Base-by-base conservation (phyloP, 2,329 filamentous ascomycete species). In the Diaporthe eres region DNA sequence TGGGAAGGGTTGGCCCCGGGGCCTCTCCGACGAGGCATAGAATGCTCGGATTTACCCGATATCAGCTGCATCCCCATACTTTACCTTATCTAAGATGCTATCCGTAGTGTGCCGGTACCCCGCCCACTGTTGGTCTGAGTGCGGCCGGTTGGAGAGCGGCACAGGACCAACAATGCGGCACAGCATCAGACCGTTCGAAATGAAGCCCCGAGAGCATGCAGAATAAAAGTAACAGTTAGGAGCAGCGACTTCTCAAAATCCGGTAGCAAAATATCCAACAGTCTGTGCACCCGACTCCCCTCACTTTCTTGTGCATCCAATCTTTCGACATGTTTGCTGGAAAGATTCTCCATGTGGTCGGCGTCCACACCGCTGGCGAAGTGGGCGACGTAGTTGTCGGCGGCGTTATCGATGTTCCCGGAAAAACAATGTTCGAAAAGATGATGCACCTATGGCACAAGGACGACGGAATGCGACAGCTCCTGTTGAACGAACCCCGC, bases 381-480 rank as follows among this genome's bases (percentile, higher is more conserved):
- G 85, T 88, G 0, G 85, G 87, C 65, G 87, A 89, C 78, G 87
- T 89, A 13, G 84, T 89, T 58, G 83, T 85, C 19, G 86, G 86
- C 22, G 88, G 87, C 34, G 85, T 88, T 4, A 81, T 85, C 0
- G 86, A 89, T 42, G 81, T 84, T 0, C 80, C 82, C 1, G 84
- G 84, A 13, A 83, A 83, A 44, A 87, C 85, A 25, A 88, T 89
- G 87, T 86, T 83, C 75, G 86, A 88, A 4, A 89, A 89, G 77
- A 79, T 89, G n/a, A 77, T 82, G 4, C 80, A 87, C 77, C 86
- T 88, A 75, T 80, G 81, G 75, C 80, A 79, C 9, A 80, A 86
- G 44, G 80, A 84, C 7, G 86, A 88, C 72, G 74, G 82, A 28
- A 75, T 87, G 2, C 84, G 87, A 3, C 80, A 86, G 55, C 79